Evolutionary conservation across 148 eudicot species (phyloP).

Genomic region (Rhododendron williamsianum): DNA sequence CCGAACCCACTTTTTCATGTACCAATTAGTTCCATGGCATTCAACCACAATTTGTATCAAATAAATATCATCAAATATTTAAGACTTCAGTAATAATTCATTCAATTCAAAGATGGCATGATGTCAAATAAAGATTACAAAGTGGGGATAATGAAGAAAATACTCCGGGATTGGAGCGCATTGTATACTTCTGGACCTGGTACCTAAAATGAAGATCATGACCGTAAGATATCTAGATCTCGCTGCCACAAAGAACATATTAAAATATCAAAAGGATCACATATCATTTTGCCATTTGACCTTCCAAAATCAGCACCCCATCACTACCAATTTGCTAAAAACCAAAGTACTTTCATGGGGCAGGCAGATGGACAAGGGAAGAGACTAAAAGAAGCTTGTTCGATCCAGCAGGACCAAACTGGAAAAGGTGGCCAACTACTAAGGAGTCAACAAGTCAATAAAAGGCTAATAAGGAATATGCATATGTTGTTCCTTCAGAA

Average conservation of each 20-base stretch:
- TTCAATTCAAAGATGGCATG: not conserved
- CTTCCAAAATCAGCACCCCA: not conserved
- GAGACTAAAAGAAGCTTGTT: not conserved
- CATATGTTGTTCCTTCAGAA: not conserved
- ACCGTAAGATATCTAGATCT: not conserved
- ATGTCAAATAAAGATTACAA: not conserved
- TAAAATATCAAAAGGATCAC: not conserved
- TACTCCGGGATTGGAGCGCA: not conserved
- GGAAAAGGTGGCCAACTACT: not conserved
- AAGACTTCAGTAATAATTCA: not conserved
- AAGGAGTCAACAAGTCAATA: not conserved
- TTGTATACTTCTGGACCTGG: not conserved
- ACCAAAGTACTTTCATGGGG: not conserved
- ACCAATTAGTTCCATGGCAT: not conserved
- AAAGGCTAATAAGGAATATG: not conserved
- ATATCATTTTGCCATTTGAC: not conserved
- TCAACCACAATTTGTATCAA: not conserved
- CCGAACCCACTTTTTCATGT: not conserved
- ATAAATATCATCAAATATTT: not conserved
- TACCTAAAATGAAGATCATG: not conserved
- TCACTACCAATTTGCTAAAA: not conserved
- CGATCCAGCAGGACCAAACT: not conserved
- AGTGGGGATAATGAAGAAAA: not conserved
- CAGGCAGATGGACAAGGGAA: not conserved
- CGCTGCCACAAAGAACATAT: not conserved